Evolutionary conservation across 495 filamentous ascomycete species (phyloP), one percentile per base, ranked within the genome.

Genomic region (Penicillium goetzii): DNA sequence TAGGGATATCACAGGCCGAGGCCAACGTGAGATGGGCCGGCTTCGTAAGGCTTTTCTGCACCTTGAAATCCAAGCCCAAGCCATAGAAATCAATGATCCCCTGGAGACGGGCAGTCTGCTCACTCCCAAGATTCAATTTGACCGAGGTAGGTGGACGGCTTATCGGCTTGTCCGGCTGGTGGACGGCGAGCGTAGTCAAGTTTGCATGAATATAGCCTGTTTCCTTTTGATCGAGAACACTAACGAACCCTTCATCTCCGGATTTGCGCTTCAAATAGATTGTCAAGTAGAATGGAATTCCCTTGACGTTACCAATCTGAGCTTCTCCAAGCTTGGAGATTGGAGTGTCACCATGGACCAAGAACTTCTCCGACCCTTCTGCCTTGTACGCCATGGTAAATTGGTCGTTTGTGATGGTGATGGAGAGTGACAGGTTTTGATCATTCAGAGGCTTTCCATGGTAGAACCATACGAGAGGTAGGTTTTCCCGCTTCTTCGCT

Each of bases 381-480:
- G 23, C 23, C 14, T 58, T 63, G 55, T 63, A 63, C 9, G 55
- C 32, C 28, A 63, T 52, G 17, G 38, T 55, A 21, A 58, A 63
- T 11, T 63, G 55, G 56, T 63, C 55, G 17, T 43, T 59, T 3
- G 47, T 63, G 19, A 58, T 36, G 4, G 60, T 62, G 32, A 62
- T 49, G 21, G 40, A 50, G 21, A 58, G 51, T 0, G 54, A 57
- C 11, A 57, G 54, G 32, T 62, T 58, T 7, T 58, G 40, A 21
- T 62, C 60, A 15, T 62, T 62, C 25, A 62, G 41, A 33, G 60
- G 60, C 23, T 62, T 62, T 21, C 60, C 60, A 26, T 62, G 52
- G 17, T 62, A 62, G 43, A 62, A 62, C 60, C 60, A 62, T 25
- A 4, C 8, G 1, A 62, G 33, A 1, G 40, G 32, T 25, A 33